phyloP scores from a whole-genome alignment of 2,329 filamentous ascomycete species.

The Metarhizium rileyi region DNA sequence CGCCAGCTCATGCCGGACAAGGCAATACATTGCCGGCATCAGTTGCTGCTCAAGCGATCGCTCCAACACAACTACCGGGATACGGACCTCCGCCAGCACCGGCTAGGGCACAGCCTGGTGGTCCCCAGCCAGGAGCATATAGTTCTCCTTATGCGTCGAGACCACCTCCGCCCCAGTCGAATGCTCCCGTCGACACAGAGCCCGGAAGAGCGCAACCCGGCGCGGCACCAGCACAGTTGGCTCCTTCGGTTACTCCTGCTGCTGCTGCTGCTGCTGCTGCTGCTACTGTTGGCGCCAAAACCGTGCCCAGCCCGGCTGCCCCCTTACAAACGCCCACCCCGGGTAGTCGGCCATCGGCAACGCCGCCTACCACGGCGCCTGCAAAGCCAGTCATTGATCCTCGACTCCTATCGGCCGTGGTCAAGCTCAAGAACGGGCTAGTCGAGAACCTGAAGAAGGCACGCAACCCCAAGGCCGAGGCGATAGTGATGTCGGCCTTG shows the following conservation, averaged over 20 bases:
- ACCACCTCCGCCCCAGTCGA: slow-evolving; percentile 21
- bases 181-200: slow-evolving; percentile 19
- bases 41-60: slow-evolving; percentile 20
- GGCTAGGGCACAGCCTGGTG: slow-evolving; percentile 22
- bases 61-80: slow-evolving; percentile 24
- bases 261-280: slow-evolving; percentile 6
- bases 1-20: slow-evolving; percentile 10
- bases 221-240: slow-evolving; percentile 8
- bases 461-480: slow-evolving; percentile 32
- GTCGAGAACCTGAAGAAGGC: slow-evolving; percentile 35
- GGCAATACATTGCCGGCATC: slow-evolving; percentile 9
- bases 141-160: slow-evolving; percentile 28
- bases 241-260: slow-evolving; percentile 9
- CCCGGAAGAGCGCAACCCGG: slow-evolving; percentile 14
- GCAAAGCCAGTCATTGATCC: slow-evolving; percentile 33
- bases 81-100: slow-evolving; percentile 27
- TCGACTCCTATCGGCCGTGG: slow-evolving; percentile 30
- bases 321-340: slow-evolving; percentile 9
- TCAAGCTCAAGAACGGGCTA: slow-evolving; percentile 37
- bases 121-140: slow-evolving; percentile 23
- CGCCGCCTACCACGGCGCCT: slow-evolving; percentile 17
- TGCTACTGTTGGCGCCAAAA: neutral
- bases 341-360: slow-evolving; percentile 15
- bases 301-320: slow-evolving; percentile 9
- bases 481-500: slow-evolving; percentile 42